Evolutionary conservation across 2,329 filamentous ascomycete genomes (phyloP).

Genomic region (Pleurostoma richardsiae): DNA sequence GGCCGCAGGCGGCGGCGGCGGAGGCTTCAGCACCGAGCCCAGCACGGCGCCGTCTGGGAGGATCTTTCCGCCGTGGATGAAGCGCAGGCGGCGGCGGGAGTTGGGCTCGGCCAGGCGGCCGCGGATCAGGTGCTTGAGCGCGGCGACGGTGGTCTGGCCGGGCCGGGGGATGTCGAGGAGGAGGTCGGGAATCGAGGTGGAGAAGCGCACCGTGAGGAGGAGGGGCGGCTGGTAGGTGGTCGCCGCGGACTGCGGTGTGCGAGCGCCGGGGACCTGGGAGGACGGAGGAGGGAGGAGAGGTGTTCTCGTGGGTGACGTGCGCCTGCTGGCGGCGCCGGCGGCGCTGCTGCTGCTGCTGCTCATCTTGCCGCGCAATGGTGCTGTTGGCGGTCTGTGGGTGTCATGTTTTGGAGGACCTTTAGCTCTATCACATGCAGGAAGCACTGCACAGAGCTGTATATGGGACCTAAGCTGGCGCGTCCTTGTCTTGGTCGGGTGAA

Average conservation of each 20-base stretch:
- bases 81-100: constrained; percentile 67
- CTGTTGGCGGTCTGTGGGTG: not conserved
- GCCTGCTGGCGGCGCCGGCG: constrained; percentile 5
- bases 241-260: not conserved
- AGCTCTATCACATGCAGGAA: too few relatives aligned
- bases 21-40: constrained; percentile 60
- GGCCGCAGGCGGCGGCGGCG: constrained; percentile 43
- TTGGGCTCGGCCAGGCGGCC: constrained; percentile 57
- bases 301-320: constrained; percentile 5
- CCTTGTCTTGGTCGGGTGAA: too few relatives aligned
- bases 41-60: constrained; percentile 71
- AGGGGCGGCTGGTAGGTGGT: constrained; percentile 38
- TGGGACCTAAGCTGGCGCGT: too few relatives aligned
- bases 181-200: constrained; percentile 76
- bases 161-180: constrained; percentile 70
- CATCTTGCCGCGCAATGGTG: constrained; percentile 7
- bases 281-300: constrained; percentile 1
- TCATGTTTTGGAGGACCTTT: not conserved
- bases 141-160: constrained; percentile 63
- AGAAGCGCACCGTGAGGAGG: constrained; percentile 86
- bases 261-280: constrained; percentile 2
- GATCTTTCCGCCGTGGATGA: constrained; percentile 87
- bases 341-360: constrained; percentile 4
- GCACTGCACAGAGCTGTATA: too few relatives aligned
- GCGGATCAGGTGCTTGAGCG: constrained; percentile 80